Percentiles rank a stretch among this genome's conserved stretches.
Evolutionary conservation across 257 asterid species (phyloP).

Genomic region (Nyctanthes arbortristis): DNA sequence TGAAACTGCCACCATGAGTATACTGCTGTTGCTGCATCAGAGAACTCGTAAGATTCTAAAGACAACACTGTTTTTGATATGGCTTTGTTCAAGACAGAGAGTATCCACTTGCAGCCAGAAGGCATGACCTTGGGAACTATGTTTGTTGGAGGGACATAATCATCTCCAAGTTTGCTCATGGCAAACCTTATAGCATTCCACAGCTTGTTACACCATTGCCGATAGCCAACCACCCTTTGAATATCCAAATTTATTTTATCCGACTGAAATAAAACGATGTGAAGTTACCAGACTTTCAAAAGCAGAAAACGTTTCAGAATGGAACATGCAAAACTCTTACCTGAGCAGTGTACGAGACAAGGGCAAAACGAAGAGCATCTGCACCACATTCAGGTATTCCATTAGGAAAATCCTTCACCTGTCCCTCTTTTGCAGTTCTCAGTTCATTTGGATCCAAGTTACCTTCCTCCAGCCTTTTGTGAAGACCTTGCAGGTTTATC

Average conservation of each 20-base stretch:
- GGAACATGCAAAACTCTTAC: conserved; percentile 32
- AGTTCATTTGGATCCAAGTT: conserved; percentile 85
- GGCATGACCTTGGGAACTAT: conserved; percentile 64
- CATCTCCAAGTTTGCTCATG: conserved; percentile 92
- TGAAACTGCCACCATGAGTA: conserved; percentile 93
- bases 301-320: conserved; percentile 11
- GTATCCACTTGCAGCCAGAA: conserved; percentile 95
- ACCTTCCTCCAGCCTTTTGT: conserved; percentile 87
- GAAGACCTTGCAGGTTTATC: conserved; percentile 67
- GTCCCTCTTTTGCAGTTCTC: conserved; percentile 87
- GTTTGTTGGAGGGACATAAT: conserved; percentile 69
- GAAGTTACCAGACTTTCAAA: conserved; percentile 7
- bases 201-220: conserved; percentile 96
- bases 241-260: conserved; percentile 90
- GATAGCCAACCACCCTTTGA: conserved; percentile 93
- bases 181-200: conserved; percentile 98
- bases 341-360: conserved; percentile 95
- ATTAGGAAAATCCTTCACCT: conserved; percentile 78
- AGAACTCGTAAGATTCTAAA: conserved; percentile 72
- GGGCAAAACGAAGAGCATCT: conserved; percentile 96
- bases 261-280: conserved; percentile 55
- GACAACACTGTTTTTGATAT: conserved; percentile 65
- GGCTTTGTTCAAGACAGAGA: conserved; percentile 83
- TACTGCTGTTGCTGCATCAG: conserved; percentile 91
- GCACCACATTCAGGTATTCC: conserved; percentile 97